phyloP scores from a whole-genome alignment of 495 filamentous ascomycete species.

The Apiosordaria backusii region DNA sequence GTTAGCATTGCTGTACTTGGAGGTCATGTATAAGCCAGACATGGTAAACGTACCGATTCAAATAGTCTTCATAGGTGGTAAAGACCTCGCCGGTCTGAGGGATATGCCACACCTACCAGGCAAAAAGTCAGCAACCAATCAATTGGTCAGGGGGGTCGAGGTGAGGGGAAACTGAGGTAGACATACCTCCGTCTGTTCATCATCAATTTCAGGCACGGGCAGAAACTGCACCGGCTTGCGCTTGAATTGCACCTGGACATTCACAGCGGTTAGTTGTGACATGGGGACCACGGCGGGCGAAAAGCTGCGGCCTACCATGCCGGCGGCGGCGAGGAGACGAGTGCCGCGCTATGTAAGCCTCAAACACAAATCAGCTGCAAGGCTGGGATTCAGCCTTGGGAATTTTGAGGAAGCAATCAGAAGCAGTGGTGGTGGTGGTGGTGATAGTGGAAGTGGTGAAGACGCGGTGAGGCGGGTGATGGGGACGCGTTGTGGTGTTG shows the following conservation, averaged over 20 bases:
- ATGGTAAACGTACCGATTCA: slow-evolving; percentile 58
- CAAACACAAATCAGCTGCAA: slow-evolving; percentile 26
- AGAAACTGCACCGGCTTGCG: slow-evolving; percentile 90
- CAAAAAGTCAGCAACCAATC: slow-evolving; percentile 13
- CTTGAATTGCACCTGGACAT: slow-evolving; percentile 81
- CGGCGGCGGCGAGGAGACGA: slow-evolving; percentile 3
- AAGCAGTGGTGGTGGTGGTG: neutral
- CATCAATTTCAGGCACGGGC: slow-evolving; percentile 64
- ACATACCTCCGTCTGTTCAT: slow-evolving; percentile 76
- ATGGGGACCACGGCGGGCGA: neutral
- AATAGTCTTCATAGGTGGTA: slow-evolving; percentile 80
- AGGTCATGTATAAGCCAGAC: neutral
- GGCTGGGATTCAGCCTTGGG: slow-evolving; percentile 23
- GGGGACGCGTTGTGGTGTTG: slow-evolving; percentile 27
- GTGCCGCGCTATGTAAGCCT: slow-evolving; percentile 22
- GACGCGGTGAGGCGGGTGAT: slow-evolving; percentile 17
- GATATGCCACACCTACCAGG: slow-evolving; percentile 80
- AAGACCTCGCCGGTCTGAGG: slow-evolving; percentile 88
- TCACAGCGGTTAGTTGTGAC: slow-evolving; percentile 15
- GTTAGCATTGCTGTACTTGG: slow-evolving; percentile 23
- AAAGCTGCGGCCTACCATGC: slow-evolving; percentile 29
- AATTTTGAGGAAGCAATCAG: slow-evolving; percentile 12
- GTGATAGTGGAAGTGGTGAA: slow-evolving; percentile 9
- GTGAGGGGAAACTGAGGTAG: neutral
- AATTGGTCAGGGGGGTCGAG: slow-evolving; percentile 8